Evolutionary conservation across 2,329 filamentous ascomycete species (phyloP), one percentile per base, ranked within the genome.

Genomic region (Kalaharituber pfeilii): DNA sequence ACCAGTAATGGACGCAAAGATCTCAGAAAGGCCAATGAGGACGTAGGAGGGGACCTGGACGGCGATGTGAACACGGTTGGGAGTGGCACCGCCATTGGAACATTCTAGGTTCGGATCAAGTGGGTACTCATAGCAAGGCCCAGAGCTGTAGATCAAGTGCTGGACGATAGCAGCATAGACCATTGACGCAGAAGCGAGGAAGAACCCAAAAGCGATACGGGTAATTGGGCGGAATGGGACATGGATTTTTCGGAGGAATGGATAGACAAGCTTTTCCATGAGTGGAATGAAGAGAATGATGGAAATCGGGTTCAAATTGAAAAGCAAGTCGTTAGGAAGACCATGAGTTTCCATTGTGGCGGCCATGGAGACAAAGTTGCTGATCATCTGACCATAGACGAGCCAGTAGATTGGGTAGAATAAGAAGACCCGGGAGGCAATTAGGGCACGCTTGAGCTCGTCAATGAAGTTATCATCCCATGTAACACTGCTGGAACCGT

Each of bases 401-500:
- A 84, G 72, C 77, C 78, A 83, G 70, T 78, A 82, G 61, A 81
- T 72, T 29, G 79, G 78, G 59, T 78, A 79, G 64, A 80, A 80
- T 58, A 74, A 64, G 58, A 86, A 85, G 53, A 85, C 80, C 62
- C 81, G 79, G 72, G 82, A 86, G 15, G 81, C 82, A 74, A 82
- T 66, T 5, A 75, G 66, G 1, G 71, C 65, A 72, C 80, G 79
- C 69, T 81, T 82, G 50, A 86, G 70, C 64, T 86, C 82, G 2
- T 84, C 80, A 50, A 86, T 70, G 60, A 86, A 86, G 61, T 75
- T 73, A 62, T 85, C 80, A 53, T 82, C 75, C 80, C 82, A 86
- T 0, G 72, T 70, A 25, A 77, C 67, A 2, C 67, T 25, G 36
- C 25, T 63, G 54, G 59, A 66, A 57, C 65, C 70, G 53, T 72